Percentiles rank a stretch among this genome's conserved stretches.
Conservation (phyloP, 2,329 filamentous ascomycete genomes). For the Monosporascus sp. region DNA sequence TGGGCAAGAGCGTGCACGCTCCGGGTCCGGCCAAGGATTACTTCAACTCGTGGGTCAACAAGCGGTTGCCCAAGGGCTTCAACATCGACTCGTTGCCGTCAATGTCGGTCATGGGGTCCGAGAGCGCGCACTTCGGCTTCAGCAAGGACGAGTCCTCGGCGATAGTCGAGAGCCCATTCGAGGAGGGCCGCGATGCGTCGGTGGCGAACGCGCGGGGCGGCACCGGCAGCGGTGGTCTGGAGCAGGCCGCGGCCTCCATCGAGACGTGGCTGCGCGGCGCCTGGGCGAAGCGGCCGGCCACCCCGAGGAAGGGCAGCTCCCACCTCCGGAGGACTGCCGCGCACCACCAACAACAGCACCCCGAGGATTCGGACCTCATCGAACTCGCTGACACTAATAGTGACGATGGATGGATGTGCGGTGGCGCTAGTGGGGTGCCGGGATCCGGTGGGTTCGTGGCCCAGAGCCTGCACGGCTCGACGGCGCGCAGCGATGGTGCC, state of each 20-base stretch:
- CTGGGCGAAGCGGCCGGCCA: conserved; percentile 56
- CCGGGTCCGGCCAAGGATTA: conserved; percentile 81
- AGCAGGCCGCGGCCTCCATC: conserved; percentile 80
- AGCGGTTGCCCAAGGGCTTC: conserved; percentile 70
- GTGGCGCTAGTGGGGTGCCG: conserved; percentile 9
- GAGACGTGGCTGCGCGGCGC: conserved; percentile 89
- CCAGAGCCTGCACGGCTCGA: conserved; percentile 29
- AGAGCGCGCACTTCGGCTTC: conserved; percentile 55
- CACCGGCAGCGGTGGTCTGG: conserved; percentile 54
- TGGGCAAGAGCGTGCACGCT: conserved; percentile 63
- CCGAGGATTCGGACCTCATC: conserved; percentile 59
- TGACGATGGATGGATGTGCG: conserved; percentile 41
- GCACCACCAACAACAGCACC: conserved; percentile 13
- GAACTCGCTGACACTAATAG: conserved; percentile 61
- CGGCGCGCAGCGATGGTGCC: conserved; percentile 34
- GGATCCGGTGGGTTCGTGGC: conserved; percentile 25
- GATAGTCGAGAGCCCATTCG: conserved; percentile 48
- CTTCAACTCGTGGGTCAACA: conserved; percentile 77
- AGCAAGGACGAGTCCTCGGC: conserved; percentile 29
- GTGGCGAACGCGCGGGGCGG: conserved; percentile 41
- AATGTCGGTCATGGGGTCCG: conserved; percentile 59
- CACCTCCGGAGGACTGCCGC: conserved; percentile 21
- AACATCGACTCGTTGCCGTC: conserved; percentile 64
- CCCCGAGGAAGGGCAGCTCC: conserved; percentile 38
- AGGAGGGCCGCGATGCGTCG: conserved; percentile 39